These are phyloP conservation scores for Penicillium sp. DNA, from an alignment of 2,329 filamentous ascomycete genomes.

Conservation along the genomic window DNA sequence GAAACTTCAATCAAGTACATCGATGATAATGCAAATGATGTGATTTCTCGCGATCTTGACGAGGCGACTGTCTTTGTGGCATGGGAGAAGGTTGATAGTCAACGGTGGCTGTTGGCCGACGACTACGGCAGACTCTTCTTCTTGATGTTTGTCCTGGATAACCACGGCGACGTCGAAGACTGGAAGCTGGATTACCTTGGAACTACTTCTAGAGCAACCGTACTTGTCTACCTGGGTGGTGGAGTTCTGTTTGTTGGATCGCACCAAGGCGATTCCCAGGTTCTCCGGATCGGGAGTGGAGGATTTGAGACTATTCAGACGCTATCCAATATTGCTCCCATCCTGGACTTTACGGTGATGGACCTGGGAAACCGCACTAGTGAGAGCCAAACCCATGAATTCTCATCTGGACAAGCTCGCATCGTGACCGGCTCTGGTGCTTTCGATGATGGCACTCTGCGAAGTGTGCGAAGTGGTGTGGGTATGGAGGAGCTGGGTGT, in stretches of 20 bases:
- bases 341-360: constrained; percentile 93
- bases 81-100: constrained; percentile 81
- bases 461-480: constrained; percentile 90
- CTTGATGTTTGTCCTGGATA: constrained; percentile 70
- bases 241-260: constrained; percentile 82
- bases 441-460: constrained; percentile 80
- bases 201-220: constrained; percentile 71
- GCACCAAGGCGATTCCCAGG: constrained; percentile 87
- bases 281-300: constrained; percentile 64
- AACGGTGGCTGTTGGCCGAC: constrained; percentile 83
- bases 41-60: constrained; percentile 63
- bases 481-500: constrained; percentile 85
- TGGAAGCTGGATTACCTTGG: constrained; percentile 70
- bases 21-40: constrained; percentile 70
- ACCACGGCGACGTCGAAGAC: constrained; percentile 65
- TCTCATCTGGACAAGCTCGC: constrained; percentile 89
- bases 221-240: constrained; percentile 68
- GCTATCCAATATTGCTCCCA: constrained; percentile 81
- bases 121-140: constrained; percentile 85
- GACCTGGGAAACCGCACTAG: constrained; percentile 86
- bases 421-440: constrained; percentile 92
- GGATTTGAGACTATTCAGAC: constrained; percentile 70
- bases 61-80: constrained; percentile 86
- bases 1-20: constrained; percentile 84
- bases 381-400: constrained; percentile 79